Base-by-base conservation (phyloP, 192 early-diverging fungal genomes). In the Coemansia javaensis region DNA sequence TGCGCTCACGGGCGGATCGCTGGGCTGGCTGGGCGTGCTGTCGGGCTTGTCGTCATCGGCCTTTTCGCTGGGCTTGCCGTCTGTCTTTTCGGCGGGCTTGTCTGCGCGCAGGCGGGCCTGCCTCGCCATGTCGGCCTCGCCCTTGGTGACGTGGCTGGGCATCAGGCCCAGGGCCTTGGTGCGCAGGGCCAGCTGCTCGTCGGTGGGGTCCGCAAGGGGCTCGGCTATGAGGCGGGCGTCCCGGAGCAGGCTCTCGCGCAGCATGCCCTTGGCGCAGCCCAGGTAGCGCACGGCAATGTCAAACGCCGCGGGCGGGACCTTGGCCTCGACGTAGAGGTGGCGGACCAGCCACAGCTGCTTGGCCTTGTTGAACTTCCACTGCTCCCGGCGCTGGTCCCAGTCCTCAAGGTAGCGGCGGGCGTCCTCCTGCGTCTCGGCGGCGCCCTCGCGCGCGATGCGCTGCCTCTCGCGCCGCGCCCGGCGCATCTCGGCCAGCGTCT, bases 361-460 rank as follows among this genome's bases (percentile, higher is more conserved):
- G n/a, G 63, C 59, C 34, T 66, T 66, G 50, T 56, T 66, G 49
- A 74, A 74, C 23, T 74, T 74, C 70, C 70, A 74, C 2, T 43
- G 11, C 0, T 8, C 32, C 5, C 44, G 54, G n/a, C 41, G 23
- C 10, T 32, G 15, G 13, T 36, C 36, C 57, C 57, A 74, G 25
- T 56, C 40, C 32, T 50, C 11, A 10, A 74, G 37, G 32, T 74
- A 74, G 9, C 18, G 17, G 36, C 53, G 61, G 0, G 68, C 68
- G 32, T 50, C 49, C 10, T 54, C 21, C n/a, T 40, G 61, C 14
- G 68, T 72, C 20, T 43, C 42, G 11, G 46, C 46, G 2, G 39
- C 44, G 7, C 68, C 68, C 3, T 55, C 56, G 31, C 56, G 56
- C 4, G 49, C 47, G 13, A 49, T 25, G 2, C 52, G 61, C 23